Evolutionary conservation across 495 filamentous ascomycete genomes (phyloP).

Genomic region (Tuber magnatum): DNA sequence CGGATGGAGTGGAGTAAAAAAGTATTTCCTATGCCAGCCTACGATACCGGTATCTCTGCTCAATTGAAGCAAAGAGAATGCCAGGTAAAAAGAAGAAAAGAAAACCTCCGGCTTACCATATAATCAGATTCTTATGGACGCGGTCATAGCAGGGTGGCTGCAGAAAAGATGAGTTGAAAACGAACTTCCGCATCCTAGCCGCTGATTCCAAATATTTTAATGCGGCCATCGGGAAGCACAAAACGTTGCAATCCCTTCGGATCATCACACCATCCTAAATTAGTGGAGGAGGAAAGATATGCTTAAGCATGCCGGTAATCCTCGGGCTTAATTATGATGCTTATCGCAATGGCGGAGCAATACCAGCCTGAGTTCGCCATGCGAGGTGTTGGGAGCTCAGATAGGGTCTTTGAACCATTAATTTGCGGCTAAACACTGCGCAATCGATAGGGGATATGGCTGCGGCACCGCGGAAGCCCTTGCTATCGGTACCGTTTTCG

Average conservation of each 20-base stretch:
- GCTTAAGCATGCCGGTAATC: neutral
- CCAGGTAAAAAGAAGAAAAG: neutral
- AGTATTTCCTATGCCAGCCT: neutral
- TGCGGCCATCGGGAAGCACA: neutral
- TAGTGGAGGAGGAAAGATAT: neutral
- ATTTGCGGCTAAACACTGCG: conserved; percentile 1
- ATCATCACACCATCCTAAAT: conserved; percentile 2
- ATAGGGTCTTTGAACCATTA: neutral
- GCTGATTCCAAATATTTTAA: neutral
- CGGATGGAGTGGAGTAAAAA: neutral
- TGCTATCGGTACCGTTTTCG: neutral
- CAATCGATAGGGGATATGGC: neutral
- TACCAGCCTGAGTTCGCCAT: neutral
- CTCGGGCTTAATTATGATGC: conserved; percentile 6
- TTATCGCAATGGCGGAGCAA: neutral
- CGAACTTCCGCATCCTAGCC: neutral
- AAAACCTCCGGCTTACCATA: neutral
- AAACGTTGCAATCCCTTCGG: neutral
- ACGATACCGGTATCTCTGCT: neutral
- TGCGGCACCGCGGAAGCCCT: neutral
- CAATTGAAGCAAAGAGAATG: neutral
- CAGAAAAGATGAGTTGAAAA: conserved; percentile 4
- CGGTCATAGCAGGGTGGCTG: neutral
- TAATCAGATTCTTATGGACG: neutral
- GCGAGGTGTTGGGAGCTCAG: neutral